phyloP scores from a whole-genome alignment of 148 eudicot species.

The Camellia granthamiana region DNA sequence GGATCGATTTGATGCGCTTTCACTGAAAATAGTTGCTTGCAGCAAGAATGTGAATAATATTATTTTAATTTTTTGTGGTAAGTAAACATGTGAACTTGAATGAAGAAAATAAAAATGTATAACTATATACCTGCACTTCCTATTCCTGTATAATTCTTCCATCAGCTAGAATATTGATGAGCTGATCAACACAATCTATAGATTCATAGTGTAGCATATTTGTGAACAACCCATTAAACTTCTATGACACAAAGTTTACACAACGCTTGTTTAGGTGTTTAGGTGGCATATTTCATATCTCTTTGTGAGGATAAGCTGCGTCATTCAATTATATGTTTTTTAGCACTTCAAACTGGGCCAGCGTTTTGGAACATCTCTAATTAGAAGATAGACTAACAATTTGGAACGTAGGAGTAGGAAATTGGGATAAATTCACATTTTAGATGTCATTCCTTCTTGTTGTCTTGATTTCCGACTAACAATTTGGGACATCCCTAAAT shows the following conservation, averaged over 20 bases:
- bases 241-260: not conserved
- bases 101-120: not conserved
- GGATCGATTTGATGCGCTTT: not conserved
- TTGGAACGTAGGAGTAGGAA: too few species aligned
- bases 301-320: not conserved
- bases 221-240: not conserved
- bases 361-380: too few species aligned
- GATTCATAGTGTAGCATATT: too few species aligned
- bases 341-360: too few species aligned
- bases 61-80: too few species aligned
- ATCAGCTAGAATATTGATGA: constrained; percentile 1
- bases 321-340: not conserved
- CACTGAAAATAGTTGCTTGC: not conserved
- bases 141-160: not conserved
- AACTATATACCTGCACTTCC: not conserved
- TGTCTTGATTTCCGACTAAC: too few species aligned
- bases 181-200: not conserved
- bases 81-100: not conserved
- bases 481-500: too few species aligned
- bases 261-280: not conserved
- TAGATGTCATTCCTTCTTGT: too few species aligned
- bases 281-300: not conserved
- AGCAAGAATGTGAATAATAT: not conserved
- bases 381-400: too few species aligned
- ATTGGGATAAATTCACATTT: too few species aligned